These are phyloP conservation scores for Aschersonia sp. DNA, from an alignment of 2,329 filamentous ascomycete genomes.

Conservation along the genomic window DNA sequence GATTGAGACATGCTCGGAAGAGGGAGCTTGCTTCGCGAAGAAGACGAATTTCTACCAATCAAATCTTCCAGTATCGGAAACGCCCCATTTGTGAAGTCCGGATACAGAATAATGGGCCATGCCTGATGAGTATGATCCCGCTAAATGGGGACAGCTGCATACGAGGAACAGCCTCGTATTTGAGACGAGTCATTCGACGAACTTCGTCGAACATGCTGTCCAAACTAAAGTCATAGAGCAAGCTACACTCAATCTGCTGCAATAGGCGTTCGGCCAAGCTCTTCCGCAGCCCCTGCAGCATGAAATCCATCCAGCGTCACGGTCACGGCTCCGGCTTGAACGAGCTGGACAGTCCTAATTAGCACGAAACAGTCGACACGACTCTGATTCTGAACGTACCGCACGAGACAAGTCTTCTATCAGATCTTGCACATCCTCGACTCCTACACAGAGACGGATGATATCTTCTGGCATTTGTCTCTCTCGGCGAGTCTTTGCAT, in stretches of 20 bases:
- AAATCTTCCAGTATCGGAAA: too few species aligned
- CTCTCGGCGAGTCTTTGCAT: constrained; percentile 81
- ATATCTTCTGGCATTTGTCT: constrained; percentile 93
- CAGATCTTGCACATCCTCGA: constrained; percentile 83
- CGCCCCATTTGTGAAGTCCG: too few species aligned
- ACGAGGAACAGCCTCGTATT: too few species aligned
- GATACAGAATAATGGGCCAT: too few species aligned
- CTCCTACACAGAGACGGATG: constrained; percentile 88
- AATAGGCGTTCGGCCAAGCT: not conserved
- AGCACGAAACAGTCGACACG: not conserved
- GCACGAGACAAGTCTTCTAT: constrained; percentile 87
- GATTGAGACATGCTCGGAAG: constrained; percentile 26
- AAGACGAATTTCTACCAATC: not conserved
- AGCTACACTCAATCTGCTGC: not conserved
- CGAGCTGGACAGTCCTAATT: constrained; percentile 40
- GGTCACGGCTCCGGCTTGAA: constrained; percentile 85
- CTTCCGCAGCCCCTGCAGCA: constrained; percentile 29
- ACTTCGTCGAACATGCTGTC: not conserved
- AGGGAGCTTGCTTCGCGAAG: not conserved
- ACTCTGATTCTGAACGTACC: constrained; percentile 38
- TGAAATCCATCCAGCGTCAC: constrained; percentile 73
- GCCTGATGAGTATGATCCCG: too few species aligned
- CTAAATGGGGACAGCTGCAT: too few species aligned
- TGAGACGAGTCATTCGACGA: not conserved
- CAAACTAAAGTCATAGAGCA: not conserved